Conservation (phyloP, 257 asterid genomes). For the Eucommia ulmoides region DNA sequence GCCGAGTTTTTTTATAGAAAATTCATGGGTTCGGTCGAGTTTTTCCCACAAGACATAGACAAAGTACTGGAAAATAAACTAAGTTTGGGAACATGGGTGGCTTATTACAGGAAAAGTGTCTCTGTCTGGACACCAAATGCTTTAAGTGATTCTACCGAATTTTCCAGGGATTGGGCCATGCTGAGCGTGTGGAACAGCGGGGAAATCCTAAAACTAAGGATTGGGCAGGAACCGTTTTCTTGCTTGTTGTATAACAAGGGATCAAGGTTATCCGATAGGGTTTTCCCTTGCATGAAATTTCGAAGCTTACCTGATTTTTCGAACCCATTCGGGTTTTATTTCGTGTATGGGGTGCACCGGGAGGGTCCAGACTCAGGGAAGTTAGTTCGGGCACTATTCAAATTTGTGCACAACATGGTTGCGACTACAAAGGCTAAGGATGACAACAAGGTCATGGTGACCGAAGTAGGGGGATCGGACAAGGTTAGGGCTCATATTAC, state of each 20-base stretch:
- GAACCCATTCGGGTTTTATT: constrained; percentile 24
- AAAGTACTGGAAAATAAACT: constrained; percentile 15
- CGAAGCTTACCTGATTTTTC: constrained; percentile 14
- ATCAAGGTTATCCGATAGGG: constrained; percentile 8
- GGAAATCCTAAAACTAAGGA: constrained; percentile 17
- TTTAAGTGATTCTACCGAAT: too few species aligned
- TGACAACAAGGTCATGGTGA: constrained; percentile 23
- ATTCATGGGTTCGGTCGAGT: constrained; percentile 21
- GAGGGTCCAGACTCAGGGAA: constrained; percentile 27
- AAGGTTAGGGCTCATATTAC: constrained; percentile 18
- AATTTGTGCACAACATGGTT: constrained; percentile 22
- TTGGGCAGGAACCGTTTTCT: constrained; percentile 17
- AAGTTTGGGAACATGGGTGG: constrained; percentile 33
- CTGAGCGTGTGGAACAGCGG: constrained; percentile 29
- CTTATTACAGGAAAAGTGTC: constrained; percentile 13
- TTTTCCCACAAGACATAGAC: constrained; percentile 28
- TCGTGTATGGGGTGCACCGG: constrained; percentile 19
- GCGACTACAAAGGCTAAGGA: constrained; percentile 4
- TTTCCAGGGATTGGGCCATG: constrained; percentile 29
- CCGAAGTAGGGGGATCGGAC: constrained; percentile 21
- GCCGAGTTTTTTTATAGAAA: constrained; percentile 25
- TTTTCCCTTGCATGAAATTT: constrained; percentile 17
- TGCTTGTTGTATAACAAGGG: constrained; percentile 15
- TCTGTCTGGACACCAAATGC: too few species aligned
- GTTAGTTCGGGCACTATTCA: constrained; percentile 20